Evolutionary conservation across 2,329 filamentous ascomycete genomes (phyloP).

Genomic region (Colletotrichum chrysophilum): DNA sequence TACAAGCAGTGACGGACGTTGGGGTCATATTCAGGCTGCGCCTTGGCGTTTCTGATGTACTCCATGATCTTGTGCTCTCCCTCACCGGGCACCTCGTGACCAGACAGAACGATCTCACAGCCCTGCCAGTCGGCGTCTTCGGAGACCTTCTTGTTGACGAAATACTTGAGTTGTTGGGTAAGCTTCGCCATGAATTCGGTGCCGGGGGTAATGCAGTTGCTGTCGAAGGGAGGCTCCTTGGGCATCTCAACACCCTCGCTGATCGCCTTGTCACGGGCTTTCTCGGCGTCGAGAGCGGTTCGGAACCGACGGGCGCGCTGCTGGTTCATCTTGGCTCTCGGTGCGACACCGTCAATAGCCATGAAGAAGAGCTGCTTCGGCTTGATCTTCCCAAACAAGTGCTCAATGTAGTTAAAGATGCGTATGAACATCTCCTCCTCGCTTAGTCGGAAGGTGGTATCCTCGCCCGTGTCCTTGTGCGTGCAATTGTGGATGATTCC

Average conservation of each 20-base stretch:
- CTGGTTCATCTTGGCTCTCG: conserved; percentile 99
- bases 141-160: conserved; percentile 97
- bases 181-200: conserved; percentile 98
- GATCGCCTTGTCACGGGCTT: conserved; percentile 90
- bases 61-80: conserved; percentile 99
- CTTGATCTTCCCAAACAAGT: conserved; percentile 98
- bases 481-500: conserved; percentile 99
- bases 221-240: conserved; percentile 95
- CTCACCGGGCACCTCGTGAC: conserved; percentile 97
- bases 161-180: conserved; percentile 93
- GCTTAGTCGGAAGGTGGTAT: conserved; percentile 87
- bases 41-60: conserved; percentile 97
- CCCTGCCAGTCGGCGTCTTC: conserved; percentile 98
- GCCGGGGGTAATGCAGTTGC: conserved; percentile 97
- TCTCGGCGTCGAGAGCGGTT: conserved; percentile 89
- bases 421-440: conserved; percentile 99
- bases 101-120: conserved; percentile 93
- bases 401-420: conserved; percentile 99
- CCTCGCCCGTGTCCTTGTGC: conserved; percentile 88
- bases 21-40: conserved; percentile 88
- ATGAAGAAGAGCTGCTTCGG: conserved; percentile 99
- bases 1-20: conserved; percentile 97
- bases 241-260: conserved; percentile 89
- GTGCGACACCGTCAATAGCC: conserved; percentile 97
- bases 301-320: conserved; percentile 94